Conservation (phyloP, 345 rosid species). For the Mercurialis annua region DNA sequence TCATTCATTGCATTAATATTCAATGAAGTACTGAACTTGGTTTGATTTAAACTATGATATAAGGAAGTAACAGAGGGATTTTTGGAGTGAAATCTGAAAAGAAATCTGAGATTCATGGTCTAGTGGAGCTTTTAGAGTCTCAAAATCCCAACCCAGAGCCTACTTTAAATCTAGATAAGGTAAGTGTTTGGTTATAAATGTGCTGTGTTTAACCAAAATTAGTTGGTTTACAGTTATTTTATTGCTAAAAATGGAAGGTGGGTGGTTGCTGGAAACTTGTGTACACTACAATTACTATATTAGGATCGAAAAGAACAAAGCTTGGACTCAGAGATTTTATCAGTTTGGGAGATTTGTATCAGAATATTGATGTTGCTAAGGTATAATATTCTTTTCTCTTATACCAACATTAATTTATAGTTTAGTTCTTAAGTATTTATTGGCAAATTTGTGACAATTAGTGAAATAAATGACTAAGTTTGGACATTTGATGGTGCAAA, state of each 20-base stretch:
- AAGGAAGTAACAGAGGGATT: conserved; percentile 79
- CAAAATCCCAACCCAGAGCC: conserved; percentile 83
- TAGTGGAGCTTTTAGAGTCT: conserved; percentile 64
- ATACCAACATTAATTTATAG: neutral
- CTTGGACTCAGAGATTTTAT: conserved; percentile 83
- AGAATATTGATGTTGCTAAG: conserved; percentile 67
- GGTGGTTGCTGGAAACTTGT: conserved; percentile 80
- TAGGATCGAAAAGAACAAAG: conserved; percentile 81
- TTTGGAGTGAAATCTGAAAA: conserved; percentile 68
- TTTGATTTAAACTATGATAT: neutral
- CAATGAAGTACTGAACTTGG: conserved; percentile 1
- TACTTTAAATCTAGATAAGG: conserved; percentile 57
- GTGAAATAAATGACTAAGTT: conserved; percentile 20
- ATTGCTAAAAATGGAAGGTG: conserved; percentile 40
- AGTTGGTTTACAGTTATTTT: conserved; percentile 9
- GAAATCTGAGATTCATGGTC: conserved; percentile 54
- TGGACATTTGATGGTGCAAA: conserved; percentile 27
- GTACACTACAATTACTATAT: conserved; percentile 69
- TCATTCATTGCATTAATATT: neutral
- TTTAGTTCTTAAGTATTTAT: neutral
- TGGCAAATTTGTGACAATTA: neutral
- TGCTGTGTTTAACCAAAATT: neutral
- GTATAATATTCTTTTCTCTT: conserved; percentile 26
- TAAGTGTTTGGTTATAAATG: conserved; percentile 5
- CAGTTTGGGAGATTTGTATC: conserved; percentile 67